These are phyloP conservation scores for Jatropha curcas DNA, from an alignment of 345 rosid genomes.

Conservation along the genomic window DNA sequence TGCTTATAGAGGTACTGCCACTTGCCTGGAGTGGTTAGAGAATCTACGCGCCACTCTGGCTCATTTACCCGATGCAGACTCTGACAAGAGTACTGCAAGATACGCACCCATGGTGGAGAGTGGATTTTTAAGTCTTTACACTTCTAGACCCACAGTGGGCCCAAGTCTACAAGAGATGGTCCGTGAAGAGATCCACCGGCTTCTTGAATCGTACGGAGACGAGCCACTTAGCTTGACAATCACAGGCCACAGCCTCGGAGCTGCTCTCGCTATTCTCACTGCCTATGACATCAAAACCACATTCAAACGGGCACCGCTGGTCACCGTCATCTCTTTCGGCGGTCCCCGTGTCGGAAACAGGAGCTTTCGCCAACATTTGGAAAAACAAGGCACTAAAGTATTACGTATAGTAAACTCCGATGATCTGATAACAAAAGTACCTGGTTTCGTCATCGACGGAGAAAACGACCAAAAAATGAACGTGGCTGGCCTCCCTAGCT, in stretches of 20 bases:
- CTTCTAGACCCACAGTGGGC: conserved; percentile 10
- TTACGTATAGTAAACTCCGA: conserved; percentile 84
- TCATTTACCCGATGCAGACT: conserved; percentile 32
- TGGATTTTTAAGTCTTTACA: conserved; percentile 35
- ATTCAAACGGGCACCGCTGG: conserved; percentile 52
- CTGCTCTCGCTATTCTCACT: conserved; percentile 27
- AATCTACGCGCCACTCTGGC: conserved; percentile 80
- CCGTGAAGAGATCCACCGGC: conserved; percentile 16
- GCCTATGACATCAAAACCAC: conserved; percentile 55
- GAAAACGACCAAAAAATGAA: conserved; percentile 24
- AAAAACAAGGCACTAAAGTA: conserved; percentile 69
- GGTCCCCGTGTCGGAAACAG: conserved; percentile 91
- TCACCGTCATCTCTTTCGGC: conserved; percentile 87
- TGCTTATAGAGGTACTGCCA: conserved; percentile 82
- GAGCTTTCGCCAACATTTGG: conserved; percentile 58
- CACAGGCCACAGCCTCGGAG: conserved; percentile 38
- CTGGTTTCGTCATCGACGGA: conserved; percentile 69
- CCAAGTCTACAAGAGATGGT: conserved; percentile 32
- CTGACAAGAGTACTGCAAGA: not conserved
- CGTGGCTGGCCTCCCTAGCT: conserved; percentile 23
- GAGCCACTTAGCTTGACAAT: conserved; percentile 35
- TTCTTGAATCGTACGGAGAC: conserved; percentile 21
- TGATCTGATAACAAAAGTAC: conserved; percentile 80
- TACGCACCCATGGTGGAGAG: conserved; percentile 26
- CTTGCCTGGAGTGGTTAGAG: conserved; percentile 93